A percentile compares a stretch with the other conserved stretches of the same genome.
Evolutionary conservation across 2,329 filamentous ascomycete genomes (phyloP).

Genomic region (Tothia fuscella): DNA sequence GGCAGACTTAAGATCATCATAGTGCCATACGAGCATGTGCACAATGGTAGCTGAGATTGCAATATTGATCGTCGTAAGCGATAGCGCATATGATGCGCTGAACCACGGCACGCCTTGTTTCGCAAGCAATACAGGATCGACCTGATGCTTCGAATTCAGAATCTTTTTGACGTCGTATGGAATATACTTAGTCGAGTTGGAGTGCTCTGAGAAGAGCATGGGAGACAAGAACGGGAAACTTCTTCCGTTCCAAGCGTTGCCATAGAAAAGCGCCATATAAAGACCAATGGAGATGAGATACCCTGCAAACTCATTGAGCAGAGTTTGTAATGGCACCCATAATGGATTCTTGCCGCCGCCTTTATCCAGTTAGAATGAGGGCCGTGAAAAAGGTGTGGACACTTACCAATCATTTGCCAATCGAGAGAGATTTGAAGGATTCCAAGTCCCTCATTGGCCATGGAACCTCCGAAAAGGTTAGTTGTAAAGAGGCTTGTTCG

Average conservation of each 20-base stretch:
- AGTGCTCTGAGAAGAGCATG: constrained; percentile 10
- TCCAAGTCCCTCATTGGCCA: constrained; percentile 12
- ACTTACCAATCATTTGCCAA: constrained; percentile 9
- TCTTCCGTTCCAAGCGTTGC: constrained; percentile 9
- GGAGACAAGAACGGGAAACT: constrained; percentile 13
- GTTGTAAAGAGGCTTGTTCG: constrained; percentile 11
- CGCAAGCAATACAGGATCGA: constrained; percentile 8
- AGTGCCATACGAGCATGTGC: constrained; percentile 13
- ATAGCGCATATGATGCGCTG: constrained; percentile 9
- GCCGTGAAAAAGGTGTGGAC: too few relatives aligned
- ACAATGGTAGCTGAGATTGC: constrained; percentile 12
- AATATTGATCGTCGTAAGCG: constrained; percentile 11
- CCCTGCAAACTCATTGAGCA: constrained; percentile 10
- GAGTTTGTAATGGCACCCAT: constrained; percentile 10
- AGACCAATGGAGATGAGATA: constrained; percentile 14
- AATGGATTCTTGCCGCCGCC: constrained; percentile 9
- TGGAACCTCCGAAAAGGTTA: constrained; percentile 12
- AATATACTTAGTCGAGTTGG: constrained; percentile 10
- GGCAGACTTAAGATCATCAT: constrained; percentile 6
- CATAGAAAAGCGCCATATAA: constrained; percentile 12
- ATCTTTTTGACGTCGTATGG: constrained; percentile 12
- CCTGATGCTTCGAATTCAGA: constrained; percentile 8
- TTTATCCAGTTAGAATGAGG: too few relatives aligned
- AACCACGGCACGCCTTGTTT: constrained; percentile 12
- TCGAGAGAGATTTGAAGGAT: constrained; percentile 6